Percentiles rank a stretch among this genome's conserved stretches.
Conservation (phyloP, 805 yeast genomes). For the Maudiozyma barnettii region DNA sequence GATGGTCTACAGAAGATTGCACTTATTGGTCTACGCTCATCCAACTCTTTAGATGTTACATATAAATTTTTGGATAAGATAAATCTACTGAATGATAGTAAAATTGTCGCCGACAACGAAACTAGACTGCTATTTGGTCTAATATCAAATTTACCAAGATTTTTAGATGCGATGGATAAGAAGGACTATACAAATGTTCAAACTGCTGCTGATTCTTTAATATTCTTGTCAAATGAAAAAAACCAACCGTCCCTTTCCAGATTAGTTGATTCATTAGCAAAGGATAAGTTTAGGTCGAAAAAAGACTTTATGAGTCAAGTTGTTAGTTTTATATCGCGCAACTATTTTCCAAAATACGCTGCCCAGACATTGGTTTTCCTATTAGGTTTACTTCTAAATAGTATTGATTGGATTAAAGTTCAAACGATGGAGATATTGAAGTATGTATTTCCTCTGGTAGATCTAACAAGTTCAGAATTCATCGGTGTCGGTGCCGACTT, state of each 20-base stretch:
- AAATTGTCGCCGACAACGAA: conserved; percentile 65
- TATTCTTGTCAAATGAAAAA: conserved; percentile 49
- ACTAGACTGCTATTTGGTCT: conserved; percentile 62
- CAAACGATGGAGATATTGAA: conserved; percentile 74
- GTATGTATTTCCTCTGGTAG: conserved; percentile 65
- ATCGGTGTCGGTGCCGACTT: conserved; percentile 90
- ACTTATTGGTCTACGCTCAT: conserved; percentile 74
- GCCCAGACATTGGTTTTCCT: conserved; percentile 68
- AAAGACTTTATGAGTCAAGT: conserved; percentile 81
- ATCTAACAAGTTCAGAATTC: conserved; percentile 68
- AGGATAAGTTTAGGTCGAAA: conserved; percentile 77
- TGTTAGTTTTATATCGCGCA: conserved; percentile 54
- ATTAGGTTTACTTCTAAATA: conserved; percentile 71
- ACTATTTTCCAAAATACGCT: conserved; percentile 65
- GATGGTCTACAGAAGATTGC: conserved; percentile 78
- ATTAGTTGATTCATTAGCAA: conserved; percentile 66
- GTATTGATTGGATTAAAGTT: conserved; percentile 63
- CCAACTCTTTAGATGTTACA: conserved; percentile 70
- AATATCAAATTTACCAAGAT: conserved; percentile 74
- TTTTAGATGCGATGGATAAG: conserved; percentile 66
- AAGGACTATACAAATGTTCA: conserved; percentile 42
- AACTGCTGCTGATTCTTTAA: conserved; percentile 46
- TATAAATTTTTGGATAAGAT: conserved; percentile 64
- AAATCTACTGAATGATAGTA: conserved; percentile 56
- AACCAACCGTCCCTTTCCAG: conserved; percentile 54